phyloP scores from a whole-genome alignment of 805 yeast species.

The Sungouiella thailandica region DNA sequence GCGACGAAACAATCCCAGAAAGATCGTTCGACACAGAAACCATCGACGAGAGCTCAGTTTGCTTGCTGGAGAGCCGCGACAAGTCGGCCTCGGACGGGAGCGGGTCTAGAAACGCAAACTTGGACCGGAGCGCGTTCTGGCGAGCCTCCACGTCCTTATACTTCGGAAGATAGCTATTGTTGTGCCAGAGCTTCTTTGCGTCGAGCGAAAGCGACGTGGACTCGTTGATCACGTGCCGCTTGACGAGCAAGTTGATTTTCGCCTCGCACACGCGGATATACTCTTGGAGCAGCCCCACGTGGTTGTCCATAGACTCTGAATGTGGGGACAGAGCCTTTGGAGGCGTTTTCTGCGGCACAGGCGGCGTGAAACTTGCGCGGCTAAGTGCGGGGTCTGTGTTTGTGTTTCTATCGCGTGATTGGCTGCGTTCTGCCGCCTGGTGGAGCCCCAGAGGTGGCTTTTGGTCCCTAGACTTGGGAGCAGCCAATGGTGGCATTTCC shows the following conservation, averaged over 20 bases:
- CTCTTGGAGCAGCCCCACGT: conserved; percentile 13
- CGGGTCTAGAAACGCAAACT: conserved; percentile 13
- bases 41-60: conserved; percentile 2
- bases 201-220: conserved; percentile 36
- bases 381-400: background rate
- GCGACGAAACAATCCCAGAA: background rate
- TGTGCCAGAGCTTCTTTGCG: conserved; percentile 26
- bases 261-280: conserved; percentile 22
- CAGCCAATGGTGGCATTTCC: background rate
- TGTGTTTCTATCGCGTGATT: too few species aligned
- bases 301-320: conserved; percentile 2
- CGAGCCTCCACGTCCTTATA: conserved; percentile 15
- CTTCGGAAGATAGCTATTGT: conserved; percentile 21
- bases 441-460: background rate
- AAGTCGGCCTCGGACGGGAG: conserved; percentile 6
- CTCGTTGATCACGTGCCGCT: conserved; percentile 27
- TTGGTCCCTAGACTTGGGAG: too few species aligned
- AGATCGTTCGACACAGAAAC: background rate
- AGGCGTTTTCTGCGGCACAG: background rate
- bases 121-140: conserved; percentile 6
- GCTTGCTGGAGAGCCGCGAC: conserved; percentile 4
- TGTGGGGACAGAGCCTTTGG: background rate
- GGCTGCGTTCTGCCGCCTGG: background rate
- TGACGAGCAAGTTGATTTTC: conserved; percentile 24
- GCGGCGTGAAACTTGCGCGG: background rate